Evolutionary conservation across 192 early-diverging fungal species (phyloP).

Genomic region (Spizellomyces sp.): DNA sequence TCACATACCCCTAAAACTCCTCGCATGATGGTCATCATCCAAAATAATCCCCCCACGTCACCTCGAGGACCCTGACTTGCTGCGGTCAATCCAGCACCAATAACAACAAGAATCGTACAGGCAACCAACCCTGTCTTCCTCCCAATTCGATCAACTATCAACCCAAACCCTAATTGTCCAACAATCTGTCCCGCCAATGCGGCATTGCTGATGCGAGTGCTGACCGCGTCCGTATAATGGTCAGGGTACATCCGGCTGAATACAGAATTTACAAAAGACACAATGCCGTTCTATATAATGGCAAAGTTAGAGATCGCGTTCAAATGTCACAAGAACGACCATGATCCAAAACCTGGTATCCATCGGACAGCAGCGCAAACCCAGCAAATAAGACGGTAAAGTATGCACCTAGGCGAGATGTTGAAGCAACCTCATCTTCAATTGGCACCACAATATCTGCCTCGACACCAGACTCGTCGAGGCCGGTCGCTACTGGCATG

Average conservation of each 20-base stretch:
- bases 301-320: neutral
- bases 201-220: neutral
- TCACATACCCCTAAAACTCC: neutral
- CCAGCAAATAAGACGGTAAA: constrained; percentile 1
- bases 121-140: neutral
- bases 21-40: constrained; percentile 5
- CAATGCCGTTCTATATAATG: neutral
- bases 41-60: neutral
- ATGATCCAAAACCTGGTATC: constrained; percentile 2
- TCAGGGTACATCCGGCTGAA: neutral
- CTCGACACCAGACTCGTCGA: too few species aligned
- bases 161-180: neutral
- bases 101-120: neutral
- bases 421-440: neutral
- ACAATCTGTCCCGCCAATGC: neutral
- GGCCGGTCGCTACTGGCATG: too few species aligned
- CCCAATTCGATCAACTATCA: constrained; percentile 3
- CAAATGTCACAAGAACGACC: too few species aligned
- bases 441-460: constrained; percentile 3
- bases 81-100: neutral
- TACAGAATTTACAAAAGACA: neutral
- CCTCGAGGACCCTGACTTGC: neutral
- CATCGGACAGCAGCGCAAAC: constrained; percentile 3
- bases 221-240: neutral
- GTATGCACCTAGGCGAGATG: neutral